A percentile compares a stretch with the other conserved stretches of the same genome.
These are phyloP conservation scores for Reticulascus tulasneorum DNA, from an alignment of 2,329 filamentous ascomycete species.

Conservation along the genomic window DNA sequence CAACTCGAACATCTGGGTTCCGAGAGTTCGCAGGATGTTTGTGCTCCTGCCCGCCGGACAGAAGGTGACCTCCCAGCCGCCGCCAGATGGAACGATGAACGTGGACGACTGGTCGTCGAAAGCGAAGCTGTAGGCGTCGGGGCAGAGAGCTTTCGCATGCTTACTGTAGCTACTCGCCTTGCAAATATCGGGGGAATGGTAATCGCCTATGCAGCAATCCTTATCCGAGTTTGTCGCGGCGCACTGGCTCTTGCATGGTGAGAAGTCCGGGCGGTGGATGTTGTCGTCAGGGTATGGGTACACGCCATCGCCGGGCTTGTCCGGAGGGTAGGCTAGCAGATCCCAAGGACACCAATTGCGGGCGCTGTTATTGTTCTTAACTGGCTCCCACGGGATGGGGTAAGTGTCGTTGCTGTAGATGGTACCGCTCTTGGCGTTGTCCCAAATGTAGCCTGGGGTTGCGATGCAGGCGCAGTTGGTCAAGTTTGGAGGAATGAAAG, in stretches of 20 bases:
- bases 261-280: constrained; percentile 66
- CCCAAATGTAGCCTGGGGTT: constrained; percentile 58
- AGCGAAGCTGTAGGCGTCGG: constrained; percentile 79
- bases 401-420: constrained; percentile 62
- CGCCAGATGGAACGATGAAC: constrained; percentile 62
- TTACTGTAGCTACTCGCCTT: constrained; percentile 64
- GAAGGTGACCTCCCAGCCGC: constrained; percentile 75
- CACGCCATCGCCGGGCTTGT: constrained; percentile 68
- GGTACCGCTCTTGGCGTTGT: constrained; percentile 47
- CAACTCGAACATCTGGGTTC: constrained; percentile 43
- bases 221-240: constrained; percentile 60
- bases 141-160: constrained; percentile 70
- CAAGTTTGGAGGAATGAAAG: constrained; percentile 69
- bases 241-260: constrained; percentile 75
- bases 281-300: constrained; percentile 78
- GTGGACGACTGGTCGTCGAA: constrained; percentile 57
- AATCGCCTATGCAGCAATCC: constrained; percentile 74
- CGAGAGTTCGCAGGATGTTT: constrained; percentile 52
- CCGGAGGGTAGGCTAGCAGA: constrained; percentile 63
- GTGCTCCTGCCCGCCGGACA: constrained; percentile 64
- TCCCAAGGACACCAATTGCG: constrained; percentile 77
- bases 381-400: constrained; percentile 63
- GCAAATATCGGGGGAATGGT: constrained; percentile 61
- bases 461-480: constrained; percentile 76
- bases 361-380: constrained; percentile 53